Evolutionary conservation across 1,284 basidiomycete genomes (phyloP).

Genomic region (Marasmius sp.): DNA sequence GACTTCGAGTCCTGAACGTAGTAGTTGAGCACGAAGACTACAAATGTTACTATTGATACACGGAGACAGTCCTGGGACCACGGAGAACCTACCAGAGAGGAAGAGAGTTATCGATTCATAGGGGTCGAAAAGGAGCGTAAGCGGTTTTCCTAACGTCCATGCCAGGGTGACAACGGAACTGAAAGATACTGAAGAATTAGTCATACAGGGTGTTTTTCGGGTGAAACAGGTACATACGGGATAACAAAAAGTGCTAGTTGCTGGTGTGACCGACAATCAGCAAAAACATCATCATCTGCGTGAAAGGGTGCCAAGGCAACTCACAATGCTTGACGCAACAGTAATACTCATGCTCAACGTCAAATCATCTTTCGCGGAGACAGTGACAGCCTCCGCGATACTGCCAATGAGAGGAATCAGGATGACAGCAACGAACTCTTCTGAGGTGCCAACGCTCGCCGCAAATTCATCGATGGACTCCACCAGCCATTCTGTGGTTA

Average conservation of each 20-base stretch:
- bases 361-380: slow-evolving; percentile 78
- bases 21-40: slow-evolving; percentile 64
- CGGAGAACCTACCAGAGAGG: slow-evolving; percentile 37
- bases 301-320: slow-evolving; percentile 28
- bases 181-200: slow-evolving; percentile 1
- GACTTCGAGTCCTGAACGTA: slow-evolving; percentile 66
- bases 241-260: slow-evolving; percentile 91
- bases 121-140: slow-evolving; percentile 77
- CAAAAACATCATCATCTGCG: slow-evolving; percentile 9
- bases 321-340: slow-evolving; percentile 85
- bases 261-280: slow-evolving; percentile 33
- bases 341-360: slow-evolving; percentile 80
- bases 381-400: slow-evolving; percentile 86
- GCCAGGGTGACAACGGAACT: slow-evolving; percentile 61
- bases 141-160: slow-evolving; percentile 70
- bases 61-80: slow-evolving; percentile 23
- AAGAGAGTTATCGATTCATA: slow-evolving; percentile 70
- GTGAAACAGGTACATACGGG: slow-evolving; percentile 46
- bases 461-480: slow-evolving; percentile 72
- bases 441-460: slow-evolving; percentile 47
- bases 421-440: slow-evolving; percentile 85
- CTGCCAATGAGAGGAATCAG: slow-evolving; percentile 88
- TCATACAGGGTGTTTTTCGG: neutral
- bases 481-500: slow-evolving; percentile 86
- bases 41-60: slow-evolving; percentile 20